phyloP scores from a whole-genome alignment of 176 grass and related monocot genomes.

The Rhynchospora breviuscula region DNA sequence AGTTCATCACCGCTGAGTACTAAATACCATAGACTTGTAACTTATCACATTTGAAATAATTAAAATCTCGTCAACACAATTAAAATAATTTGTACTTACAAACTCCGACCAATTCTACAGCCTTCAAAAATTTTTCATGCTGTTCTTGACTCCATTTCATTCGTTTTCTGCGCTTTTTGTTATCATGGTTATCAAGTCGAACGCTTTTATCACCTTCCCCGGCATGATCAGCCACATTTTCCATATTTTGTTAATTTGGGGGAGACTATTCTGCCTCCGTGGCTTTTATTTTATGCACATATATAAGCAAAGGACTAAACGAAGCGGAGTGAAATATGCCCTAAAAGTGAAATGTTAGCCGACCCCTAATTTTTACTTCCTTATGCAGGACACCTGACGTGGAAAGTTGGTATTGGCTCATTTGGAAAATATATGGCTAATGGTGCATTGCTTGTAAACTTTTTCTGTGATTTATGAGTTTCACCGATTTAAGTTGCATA shows the following conservation, averaged over 20 bases:
- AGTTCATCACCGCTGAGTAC: neutral
- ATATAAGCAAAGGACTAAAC: too few relatives aligned
- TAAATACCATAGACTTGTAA: neutral
- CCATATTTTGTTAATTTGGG: too few relatives aligned
- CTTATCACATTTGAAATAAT: neutral
- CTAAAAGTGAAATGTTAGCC: neutral
- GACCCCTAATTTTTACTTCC: neutral
- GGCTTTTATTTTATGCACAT: too few relatives aligned
- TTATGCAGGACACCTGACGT: neutral
- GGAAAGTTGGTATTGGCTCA: neutral
- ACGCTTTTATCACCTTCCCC: too few relatives aligned
- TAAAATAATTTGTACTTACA: neutral
- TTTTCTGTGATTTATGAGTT: neutral
- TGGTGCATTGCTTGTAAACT: neutral
- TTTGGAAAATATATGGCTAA: neutral
- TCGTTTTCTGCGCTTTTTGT: too few relatives aligned
- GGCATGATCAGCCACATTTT: too few relatives aligned
- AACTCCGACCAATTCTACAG: too few relatives aligned
- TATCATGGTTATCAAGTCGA: too few relatives aligned
- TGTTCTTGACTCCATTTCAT: too few relatives aligned
- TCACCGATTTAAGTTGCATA: neutral
- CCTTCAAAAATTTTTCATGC: too few relatives aligned
- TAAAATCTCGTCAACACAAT: neutral
- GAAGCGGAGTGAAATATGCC: neutral
- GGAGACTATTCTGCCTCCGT: too few relatives aligned